These are phyloP conservation scores for Athelia psychrophila DNA, from an alignment of 1,284 basidiomycete species.

Conservation along the genomic window DNA sequence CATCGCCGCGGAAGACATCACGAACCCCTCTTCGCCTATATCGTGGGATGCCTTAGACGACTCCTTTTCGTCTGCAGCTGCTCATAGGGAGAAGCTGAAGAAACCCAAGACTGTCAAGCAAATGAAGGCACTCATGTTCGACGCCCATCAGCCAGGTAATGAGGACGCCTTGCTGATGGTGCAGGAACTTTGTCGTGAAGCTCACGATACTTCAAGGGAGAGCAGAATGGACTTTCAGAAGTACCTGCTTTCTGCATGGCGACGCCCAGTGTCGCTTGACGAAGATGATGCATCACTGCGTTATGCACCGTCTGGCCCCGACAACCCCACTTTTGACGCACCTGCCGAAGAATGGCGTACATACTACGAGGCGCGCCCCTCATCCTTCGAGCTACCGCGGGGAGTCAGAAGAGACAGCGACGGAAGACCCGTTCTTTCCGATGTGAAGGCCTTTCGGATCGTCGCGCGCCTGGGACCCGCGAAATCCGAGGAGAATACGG, in stretches of 20 bases:
- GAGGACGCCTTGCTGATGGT: neutral
- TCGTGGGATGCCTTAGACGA: neutral
- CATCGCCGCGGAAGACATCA: slow-evolving; percentile 8
- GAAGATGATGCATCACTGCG: slow-evolving; percentile 19
- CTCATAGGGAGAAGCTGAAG: slow-evolving; percentile 1
- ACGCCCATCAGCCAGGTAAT: neutral
- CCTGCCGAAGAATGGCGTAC: slow-evolving; percentile 36
- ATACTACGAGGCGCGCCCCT: slow-evolving; percentile 36
- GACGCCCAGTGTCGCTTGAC: slow-evolving; percentile 26
- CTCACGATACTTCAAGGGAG: slow-evolving; percentile 10
- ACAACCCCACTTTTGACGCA: neutral
- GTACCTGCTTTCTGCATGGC: slow-evolving; percentile 20
- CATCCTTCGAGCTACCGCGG: slow-evolving; percentile 41
- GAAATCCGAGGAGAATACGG: no score
- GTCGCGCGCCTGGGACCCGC: slow-evolving; percentile 40
- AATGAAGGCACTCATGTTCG: neutral
- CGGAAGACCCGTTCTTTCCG: slow-evolving; percentile 33
- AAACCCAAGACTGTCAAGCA: slow-evolving; percentile 7
- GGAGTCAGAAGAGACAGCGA: slow-evolving; percentile 37
- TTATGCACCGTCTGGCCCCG: neutral
- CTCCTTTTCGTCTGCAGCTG: neutral
- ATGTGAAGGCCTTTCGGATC: slow-evolving; percentile 39
- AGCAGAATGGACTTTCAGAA: slow-evolving; percentile 1
- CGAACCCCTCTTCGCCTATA: slow-evolving; percentile 3
- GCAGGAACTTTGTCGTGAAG: neutral